These are phyloP conservation scores for Auricularia heimuer DNA, from an alignment of 768 basidiomycete genomes.

Conservation along the genomic window DNA sequence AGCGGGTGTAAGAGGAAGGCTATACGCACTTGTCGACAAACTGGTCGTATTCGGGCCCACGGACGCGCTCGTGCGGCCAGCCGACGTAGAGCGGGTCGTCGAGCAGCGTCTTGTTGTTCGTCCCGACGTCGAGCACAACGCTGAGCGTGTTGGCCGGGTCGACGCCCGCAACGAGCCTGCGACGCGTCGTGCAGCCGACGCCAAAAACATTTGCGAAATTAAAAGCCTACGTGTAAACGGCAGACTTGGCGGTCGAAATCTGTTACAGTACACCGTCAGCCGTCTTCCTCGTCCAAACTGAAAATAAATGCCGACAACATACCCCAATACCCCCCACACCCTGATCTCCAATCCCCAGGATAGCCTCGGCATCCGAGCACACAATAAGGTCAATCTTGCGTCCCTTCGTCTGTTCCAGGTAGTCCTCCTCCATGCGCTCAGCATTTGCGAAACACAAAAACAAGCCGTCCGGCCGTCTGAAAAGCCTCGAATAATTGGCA, in stretches of 20 bases:
- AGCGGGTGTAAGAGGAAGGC: too few species aligned
- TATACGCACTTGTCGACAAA: constrained; percentile 60
- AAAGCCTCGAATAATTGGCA: constrained; percentile 73
- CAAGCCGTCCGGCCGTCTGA: constrained; percentile 67
- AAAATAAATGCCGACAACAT: not conserved
- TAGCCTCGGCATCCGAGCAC: constrained; percentile 77
- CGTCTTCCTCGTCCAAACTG: not conserved
- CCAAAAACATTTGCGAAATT: too few species aligned
- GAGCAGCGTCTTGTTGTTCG: constrained; percentile 54
- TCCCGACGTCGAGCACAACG: constrained; percentile 68
- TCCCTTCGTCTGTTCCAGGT: constrained; percentile 54
- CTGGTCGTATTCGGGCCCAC: constrained; percentile 63
- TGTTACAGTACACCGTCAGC: constrained; percentile 15
- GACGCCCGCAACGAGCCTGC: constrained; percentile 54
- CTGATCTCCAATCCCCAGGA: constrained; percentile 68
- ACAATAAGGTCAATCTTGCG: constrained; percentile 68
- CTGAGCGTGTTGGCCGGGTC: constrained; percentile 49
- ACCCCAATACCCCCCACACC: constrained; percentile 52
- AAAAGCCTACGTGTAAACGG: constrained; percentile 16
- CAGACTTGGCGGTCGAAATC: constrained; percentile 73
- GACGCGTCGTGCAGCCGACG: too few species aligned
- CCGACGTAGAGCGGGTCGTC: constrained; percentile 62
- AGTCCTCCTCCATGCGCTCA: constrained; percentile 67
- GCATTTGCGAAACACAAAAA: constrained; percentile 54
- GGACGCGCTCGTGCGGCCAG: constrained; percentile 58